Evolutionary conservation across 257 asterid genomes (phyloP).

Genomic region (Solanum pinnatisectum): DNA sequence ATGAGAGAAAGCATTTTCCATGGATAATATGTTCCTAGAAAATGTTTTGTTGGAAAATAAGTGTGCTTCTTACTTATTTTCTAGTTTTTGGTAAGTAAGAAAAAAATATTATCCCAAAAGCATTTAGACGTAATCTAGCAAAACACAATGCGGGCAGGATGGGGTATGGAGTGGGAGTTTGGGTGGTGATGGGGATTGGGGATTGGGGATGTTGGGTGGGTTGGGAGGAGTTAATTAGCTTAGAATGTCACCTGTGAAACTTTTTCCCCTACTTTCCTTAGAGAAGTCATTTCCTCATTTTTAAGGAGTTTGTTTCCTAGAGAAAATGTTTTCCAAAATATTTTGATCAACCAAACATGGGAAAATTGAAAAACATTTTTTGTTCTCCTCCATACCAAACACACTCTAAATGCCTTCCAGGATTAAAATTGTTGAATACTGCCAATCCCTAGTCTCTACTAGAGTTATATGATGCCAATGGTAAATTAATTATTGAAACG

Average conservation of each 20-base stretch:
- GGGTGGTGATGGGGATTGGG: background rate
- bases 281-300: background rate
- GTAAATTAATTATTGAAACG: background rate
- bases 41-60: background rate
- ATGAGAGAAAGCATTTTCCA: background rate
- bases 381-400: background rate
- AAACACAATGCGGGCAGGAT: background rate
- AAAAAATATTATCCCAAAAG: background rate
- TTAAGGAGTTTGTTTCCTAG: background rate
- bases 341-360: background rate
- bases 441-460: background rate
- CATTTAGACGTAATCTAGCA: background rate
- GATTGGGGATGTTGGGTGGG: background rate
- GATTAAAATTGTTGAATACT: background rate
- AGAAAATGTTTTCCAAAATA: background rate
- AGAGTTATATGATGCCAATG: background rate
- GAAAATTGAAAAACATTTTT: background rate
- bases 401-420: background rate
- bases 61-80: background rate
- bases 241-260: background rate
- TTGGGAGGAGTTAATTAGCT: background rate
- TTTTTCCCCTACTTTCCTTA: background rate
- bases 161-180: background rate
- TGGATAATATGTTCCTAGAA: background rate
- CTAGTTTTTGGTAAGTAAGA: background rate